A percentile compares a stretch with the other conserved stretches of the same genome.
Evolutionary conservation across 2,329 filamentous ascomycete genomes (phyloP).

Genomic region (Colletotrichum navitas): DNA sequence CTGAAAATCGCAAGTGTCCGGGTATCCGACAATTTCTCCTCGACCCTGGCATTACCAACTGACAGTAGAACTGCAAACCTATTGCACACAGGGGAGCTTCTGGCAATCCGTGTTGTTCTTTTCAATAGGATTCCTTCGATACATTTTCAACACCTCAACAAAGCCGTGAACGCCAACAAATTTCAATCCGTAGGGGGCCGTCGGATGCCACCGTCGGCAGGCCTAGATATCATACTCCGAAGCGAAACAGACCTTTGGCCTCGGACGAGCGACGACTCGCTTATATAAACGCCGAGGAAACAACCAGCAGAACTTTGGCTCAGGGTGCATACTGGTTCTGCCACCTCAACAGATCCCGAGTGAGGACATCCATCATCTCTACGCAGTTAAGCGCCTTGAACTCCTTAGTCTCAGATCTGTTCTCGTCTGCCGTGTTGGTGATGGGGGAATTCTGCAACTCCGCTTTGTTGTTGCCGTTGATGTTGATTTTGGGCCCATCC

Average conservation of each 20-base stretch:
- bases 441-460: constrained; percentile 36
- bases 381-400: constrained; percentile 83
- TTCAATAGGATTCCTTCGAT: constrained; percentile 17
- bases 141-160: constrained; percentile 18
- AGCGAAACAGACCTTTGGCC: constrained; percentile 18
- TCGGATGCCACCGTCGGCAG: constrained; percentile 22
- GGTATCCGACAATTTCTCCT: constrained; percentile 17
- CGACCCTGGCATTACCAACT: constrained; percentile 14
- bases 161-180: constrained; percentile 29
- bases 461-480: constrained; percentile 40
- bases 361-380: constrained; percentile 93
- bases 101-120: constrained; percentile 6
- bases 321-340: constrained; percentile 75
- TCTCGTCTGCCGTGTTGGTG: constrained; percentile 38
- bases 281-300: constrained; percentile 61
- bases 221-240: constrained; percentile 38
- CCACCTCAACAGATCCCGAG: constrained; percentile 85
- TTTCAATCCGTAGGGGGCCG: constrained; percentile 16
- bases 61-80: constrained; percentile 23
- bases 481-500: constrained; percentile 41
- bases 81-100: constrained; percentile 20
- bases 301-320: constrained; percentile 53
- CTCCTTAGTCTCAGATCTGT: constrained; percentile 56
- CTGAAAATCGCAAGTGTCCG: constrained; percentile 16
- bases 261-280: constrained; percentile 14